Evolutionary conservation across 2,329 filamentous ascomycete species (phyloP).

Genomic region (Penicillium corylophilum): DNA sequence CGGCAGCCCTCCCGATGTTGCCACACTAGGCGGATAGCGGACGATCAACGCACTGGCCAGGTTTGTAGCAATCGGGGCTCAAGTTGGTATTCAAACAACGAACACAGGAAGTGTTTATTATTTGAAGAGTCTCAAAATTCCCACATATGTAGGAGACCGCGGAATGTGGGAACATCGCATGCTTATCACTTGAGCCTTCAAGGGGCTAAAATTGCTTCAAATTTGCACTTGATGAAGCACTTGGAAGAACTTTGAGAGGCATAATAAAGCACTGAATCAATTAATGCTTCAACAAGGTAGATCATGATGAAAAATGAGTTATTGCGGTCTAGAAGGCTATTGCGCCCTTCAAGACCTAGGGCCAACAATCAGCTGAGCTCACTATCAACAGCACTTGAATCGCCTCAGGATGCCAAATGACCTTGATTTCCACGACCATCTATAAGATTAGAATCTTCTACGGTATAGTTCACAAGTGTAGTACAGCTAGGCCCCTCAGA

Average conservation of each 20-base stretch:
- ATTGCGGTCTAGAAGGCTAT: too few relatives aligned
- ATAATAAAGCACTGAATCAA: background rate
- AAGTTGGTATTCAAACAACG: background rate
- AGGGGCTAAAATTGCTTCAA: background rate
- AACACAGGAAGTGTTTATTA: background rate
- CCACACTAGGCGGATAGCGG: background rate
- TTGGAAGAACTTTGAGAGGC: background rate
- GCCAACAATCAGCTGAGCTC: too few relatives aligned
- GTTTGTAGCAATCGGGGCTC: background rate
- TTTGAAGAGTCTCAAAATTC: background rate
- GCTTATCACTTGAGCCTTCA: background rate
- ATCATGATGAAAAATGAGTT: too few relatives aligned
- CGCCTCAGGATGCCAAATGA: too few relatives aligned
- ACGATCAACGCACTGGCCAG: background rate
- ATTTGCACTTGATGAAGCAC: background rate
- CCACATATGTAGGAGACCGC: background rate
- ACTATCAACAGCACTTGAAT: too few relatives aligned
- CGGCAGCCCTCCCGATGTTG: constrained; percentile 1
- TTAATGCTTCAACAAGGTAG: background rate
- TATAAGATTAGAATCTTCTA: too few relatives aligned
- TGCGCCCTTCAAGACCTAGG: too few relatives aligned
- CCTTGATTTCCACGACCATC: too few relatives aligned
- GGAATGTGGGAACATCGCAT: background rate
- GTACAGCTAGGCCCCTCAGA: too few relatives aligned
- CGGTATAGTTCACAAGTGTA: too few relatives aligned